A percentile compares a stretch with the other conserved stretches of the same genome.
phyloP scores from a whole-genome alignment of 2,329 filamentous ascomycete genomes.

The Xylariaceae sp. region DNA sequence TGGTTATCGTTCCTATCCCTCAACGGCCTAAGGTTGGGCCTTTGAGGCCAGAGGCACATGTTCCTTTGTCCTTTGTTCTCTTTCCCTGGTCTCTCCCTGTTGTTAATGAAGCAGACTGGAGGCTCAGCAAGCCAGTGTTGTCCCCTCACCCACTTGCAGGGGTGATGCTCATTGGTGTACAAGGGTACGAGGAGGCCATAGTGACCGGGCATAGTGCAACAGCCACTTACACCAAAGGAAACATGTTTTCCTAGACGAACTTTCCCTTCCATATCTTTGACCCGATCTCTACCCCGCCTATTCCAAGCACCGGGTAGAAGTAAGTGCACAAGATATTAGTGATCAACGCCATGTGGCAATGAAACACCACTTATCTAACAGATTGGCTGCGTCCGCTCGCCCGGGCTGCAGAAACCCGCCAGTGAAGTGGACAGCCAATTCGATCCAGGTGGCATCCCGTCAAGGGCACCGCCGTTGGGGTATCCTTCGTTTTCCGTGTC shows the following conservation, averaged over 20 bases:
- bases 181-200: too few relatives aligned
- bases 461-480: slow-evolving; percentile 5
- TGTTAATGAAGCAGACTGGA: background rate
- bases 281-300: slow-evolving; percentile 2
- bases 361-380: slow-evolving; percentile 8
- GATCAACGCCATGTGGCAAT: slow-evolving; percentile 19
- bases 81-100: slow-evolving; percentile 4
- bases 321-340: slow-evolving; percentile 22
- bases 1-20: slow-evolving; percentile 4
- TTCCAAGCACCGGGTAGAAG: slow-evolving; percentile 10
- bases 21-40: background rate
- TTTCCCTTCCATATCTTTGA: background rate
- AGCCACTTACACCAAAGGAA: slow-evolving; percentile 5
- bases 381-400: slow-evolving; percentile 9
- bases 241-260: slow-evolving; percentile 1
- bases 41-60: slow-evolving; percentile 12
- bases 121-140: slow-evolving; percentile 4
- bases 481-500: slow-evolving; percentile 17
- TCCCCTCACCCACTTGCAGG: too few relatives aligned
- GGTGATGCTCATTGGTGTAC: too few relatives aligned
- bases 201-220: background rate
- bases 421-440: slow-evolving; percentile 11
- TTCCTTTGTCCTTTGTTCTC: slow-evolving; percentile 4
- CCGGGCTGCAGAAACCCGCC: slow-evolving; percentile 12
- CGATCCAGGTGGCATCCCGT: slow-evolving; percentile 23